Evolutionary conservation across 2,329 filamentous ascomycete genomes (phyloP).

Genomic region (Teratosphaeria zuluensis): DNA sequence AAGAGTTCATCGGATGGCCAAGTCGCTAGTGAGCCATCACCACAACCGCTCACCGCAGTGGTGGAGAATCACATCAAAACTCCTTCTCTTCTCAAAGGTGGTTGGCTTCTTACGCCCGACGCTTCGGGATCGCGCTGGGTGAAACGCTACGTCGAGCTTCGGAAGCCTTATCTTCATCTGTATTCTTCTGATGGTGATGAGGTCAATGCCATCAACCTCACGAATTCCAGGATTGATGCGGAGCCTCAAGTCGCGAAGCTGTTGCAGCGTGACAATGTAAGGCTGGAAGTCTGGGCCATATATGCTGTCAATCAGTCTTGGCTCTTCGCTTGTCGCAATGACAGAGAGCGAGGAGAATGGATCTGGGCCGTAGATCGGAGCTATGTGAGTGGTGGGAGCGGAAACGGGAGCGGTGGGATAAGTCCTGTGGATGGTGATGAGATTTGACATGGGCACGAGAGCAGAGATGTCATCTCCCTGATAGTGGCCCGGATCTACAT

Average conservation of each 20-base stretch:
- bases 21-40: conserved; percentile 29
- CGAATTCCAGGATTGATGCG: conserved; percentile 84
- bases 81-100: conserved; percentile 61
- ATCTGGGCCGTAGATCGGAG: conserved; percentile 81
- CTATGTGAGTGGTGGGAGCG: neutral
- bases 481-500: neutral
- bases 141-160: conserved; percentile 83
- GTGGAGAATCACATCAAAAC: conserved; percentile 75
- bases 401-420: neutral
- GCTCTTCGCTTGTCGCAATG: conserved; percentile 80
- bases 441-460: neutral
- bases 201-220: conserved; percentile 76
- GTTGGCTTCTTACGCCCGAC: conserved; percentile 73
- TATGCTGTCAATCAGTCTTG: conserved; percentile 93
- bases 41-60: conserved; percentile 58
- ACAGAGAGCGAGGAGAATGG: conserved; percentile 93
- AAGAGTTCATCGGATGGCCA: conserved; percentile 26
- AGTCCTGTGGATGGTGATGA: conserved; percentile 1
- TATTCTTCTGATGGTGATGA: conserved; percentile 84
- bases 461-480: neutral
- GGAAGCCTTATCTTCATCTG: conserved; percentile 83
- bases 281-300: conserved; percentile 66
- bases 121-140: conserved; percentile 75
- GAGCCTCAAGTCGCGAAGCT: conserved; percentile 78
- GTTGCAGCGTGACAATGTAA: conserved; percentile 37